Conservation (phyloP, 2,329 filamentous ascomycete species). For the Cyphellophora europaea region DNA sequence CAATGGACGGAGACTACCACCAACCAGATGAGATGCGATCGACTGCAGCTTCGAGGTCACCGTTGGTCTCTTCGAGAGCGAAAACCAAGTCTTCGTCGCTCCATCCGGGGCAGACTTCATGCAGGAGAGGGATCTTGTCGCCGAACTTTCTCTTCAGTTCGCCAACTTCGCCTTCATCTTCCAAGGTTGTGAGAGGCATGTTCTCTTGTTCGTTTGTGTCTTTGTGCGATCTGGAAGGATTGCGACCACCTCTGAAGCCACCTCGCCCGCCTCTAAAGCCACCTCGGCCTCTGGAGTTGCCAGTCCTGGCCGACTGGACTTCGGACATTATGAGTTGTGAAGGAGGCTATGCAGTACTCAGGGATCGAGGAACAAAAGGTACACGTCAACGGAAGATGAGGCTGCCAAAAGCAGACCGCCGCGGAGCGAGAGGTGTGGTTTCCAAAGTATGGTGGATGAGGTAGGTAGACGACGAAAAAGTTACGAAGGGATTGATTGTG, state of each 20-base stretch:
- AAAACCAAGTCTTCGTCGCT: slow-evolving; percentile 90
- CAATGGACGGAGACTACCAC: background rate
- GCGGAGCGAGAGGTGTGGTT: background rate
- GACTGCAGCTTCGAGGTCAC: slow-evolving; percentile 39
- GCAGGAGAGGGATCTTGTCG: slow-evolving; percentile 67
- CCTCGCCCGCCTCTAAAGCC: slow-evolving; percentile 56
- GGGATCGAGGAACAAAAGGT: background rate
- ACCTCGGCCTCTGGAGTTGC: slow-evolving; percentile 13
- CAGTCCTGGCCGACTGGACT: background rate
- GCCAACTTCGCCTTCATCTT: slow-evolving; percentile 82
- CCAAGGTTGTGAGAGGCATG: slow-evolving; percentile 52
- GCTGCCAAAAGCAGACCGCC: background rate
- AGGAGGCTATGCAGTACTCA: background rate
- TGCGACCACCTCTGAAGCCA: slow-evolving; percentile 70
- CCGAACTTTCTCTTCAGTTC: slow-evolving; percentile 87
- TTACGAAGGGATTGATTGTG: background rate
- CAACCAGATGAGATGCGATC: slow-evolving; percentile 43
- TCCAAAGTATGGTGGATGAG: background rate
- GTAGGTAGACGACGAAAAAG: background rate
- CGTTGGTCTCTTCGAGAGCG: slow-evolving; percentile 67
- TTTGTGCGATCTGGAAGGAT: slow-evolving; percentile 41
- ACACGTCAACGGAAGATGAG: background rate
- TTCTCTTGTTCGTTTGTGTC: slow-evolving; percentile 65
- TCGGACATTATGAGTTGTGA: slow-evolving; percentile 3
- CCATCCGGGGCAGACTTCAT: slow-evolving; percentile 93